Evolutionary conservation across 2,329 filamentous ascomycete species (phyloP).

Genomic region (Tolypocladium ovalisporum): DNA sequence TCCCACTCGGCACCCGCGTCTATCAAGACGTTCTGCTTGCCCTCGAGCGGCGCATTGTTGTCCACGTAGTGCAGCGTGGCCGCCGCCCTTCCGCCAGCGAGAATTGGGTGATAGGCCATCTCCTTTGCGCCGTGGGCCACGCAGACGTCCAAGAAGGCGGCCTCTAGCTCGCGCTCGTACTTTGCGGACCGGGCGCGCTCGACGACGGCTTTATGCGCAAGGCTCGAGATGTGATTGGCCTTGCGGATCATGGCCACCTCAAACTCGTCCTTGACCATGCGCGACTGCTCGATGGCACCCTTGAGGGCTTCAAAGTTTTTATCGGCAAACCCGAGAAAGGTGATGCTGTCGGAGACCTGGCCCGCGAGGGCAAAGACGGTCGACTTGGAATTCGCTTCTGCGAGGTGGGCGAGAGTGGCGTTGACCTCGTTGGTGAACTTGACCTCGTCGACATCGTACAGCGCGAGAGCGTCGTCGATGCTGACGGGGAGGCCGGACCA

Average conservation of each 20-base stretch:
- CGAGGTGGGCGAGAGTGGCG: constrained; percentile 48
- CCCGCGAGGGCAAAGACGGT: constrained; percentile 68
- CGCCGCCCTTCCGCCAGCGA: constrained; percentile 68
- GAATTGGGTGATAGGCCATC: constrained; percentile 81
- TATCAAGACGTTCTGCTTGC: constrained; percentile 69
- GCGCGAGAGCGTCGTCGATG: constrained; percentile 58
- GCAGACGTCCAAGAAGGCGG: constrained; percentile 65
- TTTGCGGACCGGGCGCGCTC: constrained; percentile 49
- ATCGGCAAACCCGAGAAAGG: constrained; percentile 58
- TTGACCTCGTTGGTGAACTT: constrained; percentile 65
- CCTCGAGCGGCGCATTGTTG: constrained; percentile 58
- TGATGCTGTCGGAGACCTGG: constrained; percentile 62
- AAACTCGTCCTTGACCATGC: constrained; percentile 64
- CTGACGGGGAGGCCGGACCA: constrained; percentile 86
- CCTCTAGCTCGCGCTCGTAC: constrained; percentile 79
- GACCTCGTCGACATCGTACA: constrained; percentile 76
- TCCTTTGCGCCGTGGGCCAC: constrained; percentile 65
- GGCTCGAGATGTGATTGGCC: constrained; percentile 59
- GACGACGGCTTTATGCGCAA: constrained; percentile 54
- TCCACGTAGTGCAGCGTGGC: constrained; percentile 82
- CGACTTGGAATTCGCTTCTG: constrained; percentile 20
- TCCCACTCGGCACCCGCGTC: constrained; percentile 74
- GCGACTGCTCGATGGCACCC: constrained; percentile 54
- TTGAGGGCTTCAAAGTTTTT: constrained; percentile 49
- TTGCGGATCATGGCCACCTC: constrained; percentile 63